These are phyloP conservation scores for Trypanosomatidae sp. DNA, from an alignment of 208 protist species.

Conservation along the genomic window DNA sequence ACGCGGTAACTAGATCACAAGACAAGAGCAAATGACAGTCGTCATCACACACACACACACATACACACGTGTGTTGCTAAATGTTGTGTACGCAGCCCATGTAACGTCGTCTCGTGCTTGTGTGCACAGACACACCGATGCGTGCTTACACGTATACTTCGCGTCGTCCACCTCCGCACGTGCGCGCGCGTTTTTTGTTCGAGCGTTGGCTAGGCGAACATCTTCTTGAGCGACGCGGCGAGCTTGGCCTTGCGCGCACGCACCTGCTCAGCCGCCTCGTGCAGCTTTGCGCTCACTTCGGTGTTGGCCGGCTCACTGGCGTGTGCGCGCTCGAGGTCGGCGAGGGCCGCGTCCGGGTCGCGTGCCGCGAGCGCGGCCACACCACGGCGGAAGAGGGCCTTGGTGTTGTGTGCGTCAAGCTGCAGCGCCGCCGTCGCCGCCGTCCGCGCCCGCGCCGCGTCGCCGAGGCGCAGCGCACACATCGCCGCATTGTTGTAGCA, in stretches of 20 bases:
- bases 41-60: too few relatives aligned
- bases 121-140: too few relatives aligned
- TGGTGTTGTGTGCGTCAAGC: slow-evolving; percentile 66
- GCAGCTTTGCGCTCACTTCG: slow-evolving; percentile 52
- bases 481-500: slow-evolving; percentile 82
- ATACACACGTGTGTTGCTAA: too few relatives aligned
- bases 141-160: too few relatives aligned
- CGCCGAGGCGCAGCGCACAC: slow-evolving; percentile 50
- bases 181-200: too few relatives aligned
- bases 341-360: slow-evolving; percentile 54
- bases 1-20: too few relatives aligned
- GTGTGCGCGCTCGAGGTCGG: slow-evolving; percentile 43
- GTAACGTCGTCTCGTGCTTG: too few relatives aligned
- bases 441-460: slow-evolving; percentile 33
- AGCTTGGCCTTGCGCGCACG: slow-evolving; percentile 73
- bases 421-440: slow-evolving; percentile 42
- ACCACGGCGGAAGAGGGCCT: slow-evolving; percentile 79
- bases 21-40: too few relatives aligned
- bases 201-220: slow-evolving; percentile 62
- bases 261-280: slow-evolving; percentile 57
- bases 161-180: too few relatives aligned
- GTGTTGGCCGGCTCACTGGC: slow-evolving; percentile 53
- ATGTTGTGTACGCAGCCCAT: too few relatives aligned
- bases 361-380: slow-evolving; percentile 33
- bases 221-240: slow-evolving; percentile 71